Base-by-base conservation (phyloP, 2,329 filamentous ascomycete genomes). In the Hypoxylon sp. region DNA sequence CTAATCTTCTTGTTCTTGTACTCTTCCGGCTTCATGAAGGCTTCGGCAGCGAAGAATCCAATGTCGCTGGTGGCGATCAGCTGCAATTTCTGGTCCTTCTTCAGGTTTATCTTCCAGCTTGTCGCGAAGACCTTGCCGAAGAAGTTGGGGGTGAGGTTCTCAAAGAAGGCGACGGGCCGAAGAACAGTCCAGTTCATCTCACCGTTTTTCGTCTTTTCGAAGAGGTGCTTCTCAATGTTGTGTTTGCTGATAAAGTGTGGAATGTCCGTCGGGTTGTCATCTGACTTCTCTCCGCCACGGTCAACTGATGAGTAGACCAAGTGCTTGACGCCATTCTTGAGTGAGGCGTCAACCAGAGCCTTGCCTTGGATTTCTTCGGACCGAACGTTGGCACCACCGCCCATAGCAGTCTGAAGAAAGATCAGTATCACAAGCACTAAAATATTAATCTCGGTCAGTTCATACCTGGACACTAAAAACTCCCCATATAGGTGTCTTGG, bases 221-320 rank as follows among this genome's bases (percentile, higher is more conserved):
- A 79, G n/a, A 91, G 81, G 70, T 91, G 82, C 54, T 86, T 79
- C 76, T 91, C 90, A 71, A 91, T 88, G 35, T 84, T 76, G 73
- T 87, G 83, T 76, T 91, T 91, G 76, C 78, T 80, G 63, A 82
- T 81, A 76, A 91, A 91, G 75, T 91, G 88, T 0, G 87, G 87
- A 39, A 91, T 80, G 1, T 81, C 68, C 2, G 88, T 90, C 0
- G 86, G 82, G 69, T 83, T 83, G 11, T 83, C 80, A 53, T 82
- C 78, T 52, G 83, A 84, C 44, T 82, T 82, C 5, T 75, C 74
- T 19, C 88, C 87, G 50, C 86, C 85, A 26, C 89, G 87, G 64
- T 91, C 89, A 6, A 90, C 86, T 44, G 85, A 88, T 0, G 83
- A 84, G 77, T 90, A 91, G 61, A 91, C 84, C 71, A 91, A 88